phyloP scores from a whole-genome alignment of 805 yeast genomes.

The Candida wancherniae region DNA sequence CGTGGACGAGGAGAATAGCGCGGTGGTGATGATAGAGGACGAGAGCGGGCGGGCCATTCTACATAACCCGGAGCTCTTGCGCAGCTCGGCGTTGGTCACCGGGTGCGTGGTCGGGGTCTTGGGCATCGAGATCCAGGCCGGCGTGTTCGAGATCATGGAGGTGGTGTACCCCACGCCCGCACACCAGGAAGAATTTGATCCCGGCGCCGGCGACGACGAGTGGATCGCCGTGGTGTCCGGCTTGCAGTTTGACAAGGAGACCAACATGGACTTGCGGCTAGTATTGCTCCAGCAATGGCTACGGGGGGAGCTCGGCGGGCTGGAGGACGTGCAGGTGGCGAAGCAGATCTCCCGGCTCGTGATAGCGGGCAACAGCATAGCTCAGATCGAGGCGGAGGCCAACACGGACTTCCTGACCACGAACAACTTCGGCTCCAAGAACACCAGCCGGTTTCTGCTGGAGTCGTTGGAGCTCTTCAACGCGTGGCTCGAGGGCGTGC shows the following conservation, averaged over 20 bases:
- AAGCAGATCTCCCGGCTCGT: conserved; percentile 46
- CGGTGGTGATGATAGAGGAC: conserved; percentile 71
- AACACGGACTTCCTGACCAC: conserved; percentile 27
- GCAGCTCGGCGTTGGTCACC: conserved; percentile 63
- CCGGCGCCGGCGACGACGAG: conserved; percentile 9
- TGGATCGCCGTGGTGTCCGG: conserved; percentile 74
- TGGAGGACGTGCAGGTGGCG: conserved; percentile 20
- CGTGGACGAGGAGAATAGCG: conserved; percentile 46
- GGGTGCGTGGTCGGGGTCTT: conserved; percentile 84
- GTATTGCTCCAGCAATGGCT: conserved; percentile 66
- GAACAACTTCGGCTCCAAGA: conserved; percentile 48
- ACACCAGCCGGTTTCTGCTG: conserved; percentile 47
- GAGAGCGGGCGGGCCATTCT: conserved; percentile 83
- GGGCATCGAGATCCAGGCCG: conserved; percentile 82
- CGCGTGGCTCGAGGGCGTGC: conserved; percentile 49
- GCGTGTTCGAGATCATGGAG: conserved; percentile 80
- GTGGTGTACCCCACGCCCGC: conserved; percentile 64
- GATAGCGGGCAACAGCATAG: conserved; percentile 70
- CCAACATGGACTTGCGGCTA: conserved; percentile 40
- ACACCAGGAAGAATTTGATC: conserved; percentile 42
- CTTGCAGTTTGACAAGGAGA: conserved; percentile 47
- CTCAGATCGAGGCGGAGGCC: conserved; percentile 22
- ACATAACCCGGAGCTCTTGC: conserved; percentile 55
- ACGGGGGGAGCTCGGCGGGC: conserved; percentile 59
- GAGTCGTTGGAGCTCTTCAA: conserved; percentile 55